phyloP scores from a whole-genome alignment of 257 asterid species.

The Nicotiana obtusifolia region DNA sequence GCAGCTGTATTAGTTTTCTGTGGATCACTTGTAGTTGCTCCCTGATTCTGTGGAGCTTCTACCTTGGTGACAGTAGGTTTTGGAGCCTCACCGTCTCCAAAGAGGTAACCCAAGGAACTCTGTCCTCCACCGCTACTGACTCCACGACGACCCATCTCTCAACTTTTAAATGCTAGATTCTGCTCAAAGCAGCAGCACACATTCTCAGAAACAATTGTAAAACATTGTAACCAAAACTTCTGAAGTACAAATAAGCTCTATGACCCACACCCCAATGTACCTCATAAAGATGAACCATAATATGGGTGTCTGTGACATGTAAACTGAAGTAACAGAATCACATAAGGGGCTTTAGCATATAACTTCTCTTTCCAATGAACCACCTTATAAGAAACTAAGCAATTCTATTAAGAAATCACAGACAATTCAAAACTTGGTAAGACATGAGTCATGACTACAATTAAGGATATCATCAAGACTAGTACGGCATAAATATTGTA shows the following conservation, averaged over 20 bases:
- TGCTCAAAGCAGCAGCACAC: conserved; percentile 12
- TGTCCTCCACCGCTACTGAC: conserved; percentile 89
- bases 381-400: neutral
- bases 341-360: neutral
- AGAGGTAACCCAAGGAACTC: conserved; percentile 83
- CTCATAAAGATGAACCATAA: neutral
- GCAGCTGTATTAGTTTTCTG: conserved; percentile 43
- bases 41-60: conserved; percentile 38
- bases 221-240: neutral
- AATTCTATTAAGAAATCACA: neutral
- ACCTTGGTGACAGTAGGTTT: conserved; percentile 35
- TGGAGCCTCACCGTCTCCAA: conserved; percentile 69
- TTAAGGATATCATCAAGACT: neutral
- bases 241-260: neutral
- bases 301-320: neutral
- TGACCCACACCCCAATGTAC: neutral
- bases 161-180: conserved; percentile 12
- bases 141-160: conserved; percentile 74
- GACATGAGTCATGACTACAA: neutral
- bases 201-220: neutral
- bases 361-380: neutral
- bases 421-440: neutral
- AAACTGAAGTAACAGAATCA: neutral
- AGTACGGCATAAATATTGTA: neutral
- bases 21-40: conserved; percentile 28